phyloP scores from a whole-genome alignment of 2,329 filamentous ascomycete species.

The Meredithiella fracta region DNA sequence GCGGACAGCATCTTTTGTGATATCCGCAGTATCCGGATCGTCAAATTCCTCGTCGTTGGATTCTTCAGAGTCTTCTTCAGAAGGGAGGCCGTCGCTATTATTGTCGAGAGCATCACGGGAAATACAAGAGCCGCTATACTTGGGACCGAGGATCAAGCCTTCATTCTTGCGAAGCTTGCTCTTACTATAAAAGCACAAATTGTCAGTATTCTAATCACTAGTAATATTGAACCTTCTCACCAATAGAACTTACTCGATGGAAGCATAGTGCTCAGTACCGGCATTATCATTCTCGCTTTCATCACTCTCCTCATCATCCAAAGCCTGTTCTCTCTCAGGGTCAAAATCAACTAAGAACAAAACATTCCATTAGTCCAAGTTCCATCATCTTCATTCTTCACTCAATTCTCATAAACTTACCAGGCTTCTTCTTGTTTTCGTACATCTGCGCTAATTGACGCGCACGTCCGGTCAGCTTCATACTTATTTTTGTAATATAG shows the following conservation, averaged over 20 bases:
- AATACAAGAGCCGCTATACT: constrained; percentile 64
- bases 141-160: constrained; percentile 50
- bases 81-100: constrained; percentile 25
- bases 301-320: constrained; percentile 36
- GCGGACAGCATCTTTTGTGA: constrained; percentile 32
- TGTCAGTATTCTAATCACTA: not conserved
- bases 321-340: constrained; percentile 50
- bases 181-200: constrained; percentile 34
- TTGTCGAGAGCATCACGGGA: constrained; percentile 50
- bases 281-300: constrained; percentile 35
- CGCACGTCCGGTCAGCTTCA: constrained; percentile 12
- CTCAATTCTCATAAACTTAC: not conserved
- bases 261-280: constrained; percentile 74
- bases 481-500: constrained; percentile 6
- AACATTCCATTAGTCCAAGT: not conserved
- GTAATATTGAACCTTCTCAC: not conserved
- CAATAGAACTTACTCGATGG: constrained; percentile 44
- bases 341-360: constrained; percentile 43
- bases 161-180: constrained; percentile 68
- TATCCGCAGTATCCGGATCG: constrained; percentile 38
- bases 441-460: constrained; percentile 12
- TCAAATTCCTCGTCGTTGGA: constrained; percentile 35
- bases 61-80: constrained; percentile 23
- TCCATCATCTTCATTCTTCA: not conserved
- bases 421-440: constrained; percentile 11